Conservation (phyloP, 306 rosid species). For the Crotalaria pallida region DNA sequence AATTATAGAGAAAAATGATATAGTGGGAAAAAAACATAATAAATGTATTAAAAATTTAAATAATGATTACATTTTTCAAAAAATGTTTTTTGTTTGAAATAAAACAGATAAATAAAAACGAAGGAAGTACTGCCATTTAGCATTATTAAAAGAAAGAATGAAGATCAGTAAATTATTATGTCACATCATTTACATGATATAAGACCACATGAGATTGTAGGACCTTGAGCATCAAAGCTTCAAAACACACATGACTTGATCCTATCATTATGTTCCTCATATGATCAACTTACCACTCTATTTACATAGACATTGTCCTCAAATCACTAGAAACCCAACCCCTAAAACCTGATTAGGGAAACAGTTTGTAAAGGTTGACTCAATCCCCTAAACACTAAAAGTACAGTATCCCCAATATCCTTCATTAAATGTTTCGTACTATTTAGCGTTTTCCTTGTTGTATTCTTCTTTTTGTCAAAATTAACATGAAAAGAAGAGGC, state of each 20-base stretch:
- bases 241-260: conserved; percentile 16
- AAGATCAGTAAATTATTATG: neutral
- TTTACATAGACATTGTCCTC: conserved; percentile 11
- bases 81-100: no score
- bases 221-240: neutral
- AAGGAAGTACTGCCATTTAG: no score
- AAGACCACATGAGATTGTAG: conserved; percentile 1
- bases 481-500: conserved; percentile 42
- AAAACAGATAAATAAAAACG: no score
- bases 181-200: neutral
- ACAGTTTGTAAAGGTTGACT: neutral
- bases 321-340: conserved; percentile 23
- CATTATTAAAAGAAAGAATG: neutral
- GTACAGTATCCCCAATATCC: conserved; percentile 12
- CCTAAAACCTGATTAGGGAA: conserved; percentile 21
- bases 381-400: conserved; percentile 10
- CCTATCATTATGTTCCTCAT: conserved; percentile 26
- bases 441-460: no score
- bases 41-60: no score
- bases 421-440: no score
- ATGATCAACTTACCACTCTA: conserved; percentile 31
- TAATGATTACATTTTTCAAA: no score
- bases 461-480: conserved; percentile 14
- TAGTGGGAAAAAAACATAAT: no score
- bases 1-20: no score